Base-by-base conservation (phyloP, 495 filamentous ascomycete genomes). In the Neurospora tetrasperma region DNA sequence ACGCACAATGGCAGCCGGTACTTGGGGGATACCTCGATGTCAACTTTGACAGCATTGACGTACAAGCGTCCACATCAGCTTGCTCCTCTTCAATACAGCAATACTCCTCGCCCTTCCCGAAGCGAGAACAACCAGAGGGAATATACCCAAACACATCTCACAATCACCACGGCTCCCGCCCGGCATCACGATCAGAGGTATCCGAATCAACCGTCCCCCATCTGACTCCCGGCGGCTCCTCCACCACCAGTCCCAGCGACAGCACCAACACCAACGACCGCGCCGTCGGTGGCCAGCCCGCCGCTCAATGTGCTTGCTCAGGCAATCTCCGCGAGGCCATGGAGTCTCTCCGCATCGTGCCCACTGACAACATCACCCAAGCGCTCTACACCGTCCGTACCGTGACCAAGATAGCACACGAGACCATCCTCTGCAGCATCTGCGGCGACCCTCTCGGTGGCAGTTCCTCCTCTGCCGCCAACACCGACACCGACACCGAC, bases 311-410 rank as follows among this genome's bases (percentile, higher is more conserved):
- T 71, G 72, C 73, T 66, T 86, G 85, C 70, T 79, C 82, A 4
- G 71, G 79, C 2, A 76, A 75, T 4, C 79, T 88, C 59, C 86
- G 83, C 74, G 78, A 83, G 1, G 81, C 86, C 12, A 74, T 88
- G 9, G 77, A 82, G 41, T 81, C 83, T 4, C 82, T 88, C 73
- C 84, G 85, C 41, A 74, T 75, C 18, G 77, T 86, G 20, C 85
- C 86, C 38, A 75, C 69, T 11, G 80, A 83, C 4, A 80, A 83
- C 4, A 80, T 86, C 40, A 76, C 74, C 23, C 23, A 76, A 4
- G 85, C 89, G 10, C 78, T 92, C 71, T 83, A 80, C 23, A 86
- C 88, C 6, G 82, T 90, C 39, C 88, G 88, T n/a, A 82, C 84
- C 44, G 88, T 88, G 11, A 83, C 88, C 8, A 80, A 81, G 72